Evolutionary conservation across 2,329 filamentous ascomycete species (phyloP).

Genomic region (Didymella glomerata): DNA sequence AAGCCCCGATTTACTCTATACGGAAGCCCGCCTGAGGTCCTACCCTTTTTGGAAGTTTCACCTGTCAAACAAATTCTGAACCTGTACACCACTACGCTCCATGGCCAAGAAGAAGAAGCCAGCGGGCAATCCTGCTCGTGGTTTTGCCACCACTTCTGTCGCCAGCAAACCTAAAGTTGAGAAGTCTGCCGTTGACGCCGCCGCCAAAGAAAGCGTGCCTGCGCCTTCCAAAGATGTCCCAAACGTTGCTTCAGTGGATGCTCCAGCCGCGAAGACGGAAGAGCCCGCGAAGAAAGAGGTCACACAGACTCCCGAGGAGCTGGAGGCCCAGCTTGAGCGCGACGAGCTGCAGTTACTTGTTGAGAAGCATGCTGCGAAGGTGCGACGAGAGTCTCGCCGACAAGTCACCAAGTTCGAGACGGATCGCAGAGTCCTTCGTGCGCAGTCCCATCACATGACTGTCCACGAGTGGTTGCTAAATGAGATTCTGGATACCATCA

Average conservation of each 20-base stretch:
- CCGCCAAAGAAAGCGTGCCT: conserved; percentile 18
- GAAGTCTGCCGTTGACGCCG: conserved; percentile 32
- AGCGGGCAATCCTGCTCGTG: conserved; percentile 83
- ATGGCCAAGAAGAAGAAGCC: conserved; percentile 97
- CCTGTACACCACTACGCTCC: conserved; percentile 26
- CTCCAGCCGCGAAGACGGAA: conserved; percentile 12
- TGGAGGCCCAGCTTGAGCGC: conserved; percentile 87
- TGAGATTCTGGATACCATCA: conserved; percentile 78
- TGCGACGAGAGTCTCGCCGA: conserved; percentile 78
- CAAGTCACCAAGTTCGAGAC: conserved; percentile 82
- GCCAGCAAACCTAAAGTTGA: conserved; percentile 76
- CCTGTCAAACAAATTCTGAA: conserved; percentile 16
- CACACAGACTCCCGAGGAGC: conserved; percentile 79
- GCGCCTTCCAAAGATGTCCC: conserved; percentile 28
- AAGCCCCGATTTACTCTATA: conserved; percentile 50
- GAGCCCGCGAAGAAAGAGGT: conserved; percentile 46
- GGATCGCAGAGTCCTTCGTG: conserved; percentile 81
- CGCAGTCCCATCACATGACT: conserved; percentile 77
- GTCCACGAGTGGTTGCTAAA: conserved; percentile 80
- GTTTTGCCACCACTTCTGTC: conserved; percentile 92
- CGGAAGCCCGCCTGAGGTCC: conserved; percentile 33
- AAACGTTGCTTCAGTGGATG: conserved; percentile 15
- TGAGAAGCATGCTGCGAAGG: conserved; percentile 82
- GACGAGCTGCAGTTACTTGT: conserved; percentile 89
- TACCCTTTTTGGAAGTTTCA: conserved; percentile 26